Conservation (phyloP, 192 early-diverging fungal genomes). For the Chytriomyces sp. region DNA sequence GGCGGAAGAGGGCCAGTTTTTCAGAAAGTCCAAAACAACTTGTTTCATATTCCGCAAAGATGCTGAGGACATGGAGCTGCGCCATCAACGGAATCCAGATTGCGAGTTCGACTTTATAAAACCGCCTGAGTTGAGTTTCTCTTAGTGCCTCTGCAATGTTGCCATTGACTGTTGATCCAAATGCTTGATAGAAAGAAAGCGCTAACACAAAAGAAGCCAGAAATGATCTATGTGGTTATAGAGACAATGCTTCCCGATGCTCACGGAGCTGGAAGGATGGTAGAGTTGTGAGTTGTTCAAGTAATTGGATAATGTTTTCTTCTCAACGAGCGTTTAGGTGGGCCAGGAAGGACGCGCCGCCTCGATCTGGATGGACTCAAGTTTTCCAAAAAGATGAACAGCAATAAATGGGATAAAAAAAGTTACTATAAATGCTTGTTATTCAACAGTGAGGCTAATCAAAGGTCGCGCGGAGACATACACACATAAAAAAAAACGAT, state of each 20-base stretch:
- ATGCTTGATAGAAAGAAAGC: too few relatives aligned
- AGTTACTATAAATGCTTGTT: background rate
- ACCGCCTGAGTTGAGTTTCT: conserved; percentile 58
- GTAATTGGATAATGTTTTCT: background rate
- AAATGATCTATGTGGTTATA: conserved; percentile 82
- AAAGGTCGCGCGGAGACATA: background rate
- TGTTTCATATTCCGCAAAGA: conserved; percentile 87
- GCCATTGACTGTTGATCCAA: too few relatives aligned
- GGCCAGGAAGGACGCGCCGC: background rate
- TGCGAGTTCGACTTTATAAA: conserved; percentile 95
- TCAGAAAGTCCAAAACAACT: conserved; percentile 85
- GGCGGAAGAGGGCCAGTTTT: conserved; percentile 67
- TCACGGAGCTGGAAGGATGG: conserved; percentile 59
- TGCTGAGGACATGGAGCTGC: conserved; percentile 79
- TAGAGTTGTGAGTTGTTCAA: conserved; percentile 75
- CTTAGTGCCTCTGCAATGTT: too few relatives aligned
- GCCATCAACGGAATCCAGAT: conserved; percentile 93
- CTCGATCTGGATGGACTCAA: background rate
- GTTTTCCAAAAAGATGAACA: background rate
- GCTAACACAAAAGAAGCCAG: conserved; percentile 76
- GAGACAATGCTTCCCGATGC: conserved; percentile 88
- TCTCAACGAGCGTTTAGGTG: background rate
- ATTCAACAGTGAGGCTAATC: background rate
- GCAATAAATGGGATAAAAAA: background rate
- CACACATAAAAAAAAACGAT: background rate